Base-by-base conservation (phyloP, 208 protist species). In the Porcisia deanei region DNA sequence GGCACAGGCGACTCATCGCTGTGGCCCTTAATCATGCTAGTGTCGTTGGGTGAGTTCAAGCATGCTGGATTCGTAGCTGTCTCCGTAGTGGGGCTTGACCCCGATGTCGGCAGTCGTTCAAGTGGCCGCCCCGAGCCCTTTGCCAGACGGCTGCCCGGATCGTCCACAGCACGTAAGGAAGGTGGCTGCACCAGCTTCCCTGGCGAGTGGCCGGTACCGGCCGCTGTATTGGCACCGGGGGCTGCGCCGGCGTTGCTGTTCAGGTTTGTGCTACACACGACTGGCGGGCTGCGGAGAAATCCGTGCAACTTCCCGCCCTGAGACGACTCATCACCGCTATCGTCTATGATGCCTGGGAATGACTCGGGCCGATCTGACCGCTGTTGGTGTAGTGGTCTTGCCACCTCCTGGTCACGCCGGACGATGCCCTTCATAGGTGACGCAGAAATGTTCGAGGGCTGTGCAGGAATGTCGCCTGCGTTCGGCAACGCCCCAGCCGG, bases 401-500 rank as follows among this genome's bases (percentile, higher is more conserved):
- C 16, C 22, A 34, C 59, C 16, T 10, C 59, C 12, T 64, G 59
- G 59, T 64, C 59, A 34, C 37, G 12, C 30, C 30, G 59, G 59
- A 12, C 59, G 34, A 25, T 41, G 59, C 59, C 30, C 34, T 64
- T 43, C 34, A 18, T 41, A 9, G 16, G 59, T 1, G 59, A 41
- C 16, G 7, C 18, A n/a, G 9, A 16, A 16, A 41, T 34, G 14
- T 18, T 43, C 34, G 59, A 64, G 59, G 59, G 5, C 3, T 22
- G 25, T 14, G 64, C 64, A 54, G 64, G 8, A 8, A n/a, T 54
- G 64, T 9, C 61, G 22, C 39, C 39, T 6, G 64, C 45, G 8
- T n/a, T 69, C 61, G 18, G 18, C 61, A 66, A 47, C 18, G 61
- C 61, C 30, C 37, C 61, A 47, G 61, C 20, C 37, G 61, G 64